phyloP scores from a whole-genome alignment of 179 eudicot species.

The Beta macrorhiza region DNA sequence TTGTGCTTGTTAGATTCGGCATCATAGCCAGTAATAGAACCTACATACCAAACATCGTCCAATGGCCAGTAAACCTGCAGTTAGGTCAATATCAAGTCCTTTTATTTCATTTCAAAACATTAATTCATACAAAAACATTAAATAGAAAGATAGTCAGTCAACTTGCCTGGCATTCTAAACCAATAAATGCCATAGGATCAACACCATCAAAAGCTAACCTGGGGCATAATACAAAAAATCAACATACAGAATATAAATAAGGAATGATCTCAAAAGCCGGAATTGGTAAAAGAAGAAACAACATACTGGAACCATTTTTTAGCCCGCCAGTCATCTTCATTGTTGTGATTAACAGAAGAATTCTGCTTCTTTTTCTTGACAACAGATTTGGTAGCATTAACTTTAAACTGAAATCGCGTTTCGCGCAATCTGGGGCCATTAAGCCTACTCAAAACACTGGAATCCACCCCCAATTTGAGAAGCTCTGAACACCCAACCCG shows the following conservation, averaged over 20 bases:
- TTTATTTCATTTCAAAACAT: not conserved
- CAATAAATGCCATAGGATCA: constrained; percentile 63
- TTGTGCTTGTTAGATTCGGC: constrained; percentile 52
- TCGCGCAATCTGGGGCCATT: constrained; percentile 42
- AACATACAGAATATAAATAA: not conserved
- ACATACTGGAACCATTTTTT: constrained; percentile 78
- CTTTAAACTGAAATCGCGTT: constrained; percentile 33
- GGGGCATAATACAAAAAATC: constrained; percentile 24
- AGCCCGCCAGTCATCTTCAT: constrained; percentile 21
- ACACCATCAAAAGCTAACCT: constrained; percentile 68
- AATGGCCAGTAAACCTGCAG: constrained; percentile 93
- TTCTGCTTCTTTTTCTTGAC: constrained; percentile 29
- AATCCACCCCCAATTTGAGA: constrained; percentile 44
- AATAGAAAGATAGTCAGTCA: not conserved
- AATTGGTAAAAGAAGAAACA: not conserved
- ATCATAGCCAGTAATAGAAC: constrained; percentile 49
- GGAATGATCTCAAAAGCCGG: not conserved
- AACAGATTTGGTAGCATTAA: constrained; percentile 12
- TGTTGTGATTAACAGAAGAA: constrained; percentile 25
- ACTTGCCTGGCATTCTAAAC: constrained; percentile 82
- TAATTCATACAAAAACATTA: not conserved
- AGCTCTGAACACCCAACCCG: constrained; percentile 34
- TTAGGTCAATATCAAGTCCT: not conserved
- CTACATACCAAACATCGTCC: constrained; percentile 83
- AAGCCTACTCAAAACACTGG: constrained; percentile 26